Conservation (phyloP, 2,329 filamentous ascomycete species). For the Colletotrichum sp. region DNA sequence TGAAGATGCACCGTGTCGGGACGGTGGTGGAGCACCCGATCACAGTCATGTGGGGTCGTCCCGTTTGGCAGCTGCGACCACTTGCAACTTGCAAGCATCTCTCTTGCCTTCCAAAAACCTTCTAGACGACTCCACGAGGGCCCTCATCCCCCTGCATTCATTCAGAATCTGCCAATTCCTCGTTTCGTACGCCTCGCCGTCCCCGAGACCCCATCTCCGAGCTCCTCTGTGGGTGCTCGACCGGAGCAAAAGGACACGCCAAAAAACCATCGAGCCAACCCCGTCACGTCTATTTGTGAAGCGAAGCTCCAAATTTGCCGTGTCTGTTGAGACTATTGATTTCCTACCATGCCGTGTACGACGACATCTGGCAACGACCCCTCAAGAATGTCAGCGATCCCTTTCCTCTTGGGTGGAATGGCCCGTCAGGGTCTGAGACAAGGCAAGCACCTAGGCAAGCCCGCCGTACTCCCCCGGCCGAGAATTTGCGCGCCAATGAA, state of each 20-base stretch:
- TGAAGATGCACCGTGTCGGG: background rate
- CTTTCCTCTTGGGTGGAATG: background rate
- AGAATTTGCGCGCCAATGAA: background rate
- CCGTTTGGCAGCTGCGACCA: constrained; percentile 12
- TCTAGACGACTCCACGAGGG: constrained; percentile 7
- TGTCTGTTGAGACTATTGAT: background rate
- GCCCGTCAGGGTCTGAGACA: background rate
- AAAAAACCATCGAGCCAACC: background rate
- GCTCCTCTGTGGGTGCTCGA: background rate
- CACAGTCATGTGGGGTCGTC: background rate
- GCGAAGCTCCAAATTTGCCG: background rate
- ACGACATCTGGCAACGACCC: background rate
- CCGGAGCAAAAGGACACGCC: background rate
- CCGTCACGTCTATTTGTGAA: background rate
- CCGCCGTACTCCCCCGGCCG: background rate
- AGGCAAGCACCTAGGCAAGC: background rate
- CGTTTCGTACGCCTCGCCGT: background rate
- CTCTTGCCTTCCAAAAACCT: constrained; percentile 4
- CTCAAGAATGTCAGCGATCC: background rate
- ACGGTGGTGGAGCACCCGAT: background rate
- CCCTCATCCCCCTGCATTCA: background rate
- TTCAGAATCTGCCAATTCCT: background rate
- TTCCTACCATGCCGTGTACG: background rate
- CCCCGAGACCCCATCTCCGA: background rate
- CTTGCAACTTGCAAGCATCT: background rate